A percentile compares a stretch with the other conserved stretches of the same genome.
phyloP scores from a whole-genome alignment of 2,329 filamentous ascomycete genomes.

The Blastomyces parvus region DNA sequence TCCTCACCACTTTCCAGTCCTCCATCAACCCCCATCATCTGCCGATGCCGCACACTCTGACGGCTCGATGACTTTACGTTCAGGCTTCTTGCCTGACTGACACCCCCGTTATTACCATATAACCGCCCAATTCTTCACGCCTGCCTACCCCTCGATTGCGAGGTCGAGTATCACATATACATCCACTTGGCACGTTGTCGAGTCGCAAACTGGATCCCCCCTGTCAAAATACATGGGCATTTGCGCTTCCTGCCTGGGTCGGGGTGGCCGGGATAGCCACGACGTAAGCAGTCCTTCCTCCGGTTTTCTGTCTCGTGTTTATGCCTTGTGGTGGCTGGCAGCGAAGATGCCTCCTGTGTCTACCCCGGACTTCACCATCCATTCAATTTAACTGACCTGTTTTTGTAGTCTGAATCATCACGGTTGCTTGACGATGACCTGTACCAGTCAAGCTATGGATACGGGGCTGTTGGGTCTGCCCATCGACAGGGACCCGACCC shows the following conservation, averaged over 20 bases:
- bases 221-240: slow-evolving; percentile 31
- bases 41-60: slow-evolving; percentile 4
- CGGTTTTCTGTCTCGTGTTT: not conserved
- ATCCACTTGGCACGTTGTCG: not conserved
- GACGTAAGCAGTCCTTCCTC: slow-evolving; percentile 24
- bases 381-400: slow-evolving; percentile 15
- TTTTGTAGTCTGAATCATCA: slow-evolving; percentile 33
- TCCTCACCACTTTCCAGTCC: not conserved
- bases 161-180: not conserved
- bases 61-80: slow-evolving; percentile 13
- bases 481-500: slow-evolving; percentile 33
- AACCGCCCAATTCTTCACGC: not conserved
- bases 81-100: slow-evolving; percentile 12
- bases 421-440: slow-evolving; percentile 38
- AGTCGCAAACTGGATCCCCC: slow-evolving; percentile 1
- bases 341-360: not conserved
- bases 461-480: slow-evolving; percentile 32
- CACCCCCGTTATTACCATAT: not conserved
- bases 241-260: slow-evolving; percentile 37
- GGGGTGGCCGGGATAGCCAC: slow-evolving; percentile 29
- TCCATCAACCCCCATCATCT: not conserved
- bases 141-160: not conserved
- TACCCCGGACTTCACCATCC: slow-evolving; percentile 8
- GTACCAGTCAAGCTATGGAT: slow-evolving; percentile 37
- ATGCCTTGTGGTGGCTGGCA: not conserved